Conservation (phyloP, 768 basidiomycete genomes). For the Rhizopogon vesiculosus region DNA sequence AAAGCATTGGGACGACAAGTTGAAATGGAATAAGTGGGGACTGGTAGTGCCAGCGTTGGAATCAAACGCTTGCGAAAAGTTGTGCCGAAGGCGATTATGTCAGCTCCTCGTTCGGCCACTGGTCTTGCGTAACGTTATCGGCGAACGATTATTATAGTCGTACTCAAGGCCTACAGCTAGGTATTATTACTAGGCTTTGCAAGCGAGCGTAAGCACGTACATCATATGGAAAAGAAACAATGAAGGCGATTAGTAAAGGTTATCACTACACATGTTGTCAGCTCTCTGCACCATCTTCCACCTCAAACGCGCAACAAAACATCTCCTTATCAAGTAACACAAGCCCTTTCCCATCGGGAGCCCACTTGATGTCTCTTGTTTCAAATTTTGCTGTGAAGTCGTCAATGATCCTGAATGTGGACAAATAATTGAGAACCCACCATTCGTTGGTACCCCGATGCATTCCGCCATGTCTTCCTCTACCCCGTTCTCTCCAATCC, state of each 20-base stretch:
- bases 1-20: conserved; percentile 42
- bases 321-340: conserved; percentile 69
- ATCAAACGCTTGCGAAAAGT: neutral
- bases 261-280: neutral
- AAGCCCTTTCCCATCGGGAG: conserved; percentile 82
- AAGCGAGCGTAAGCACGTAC: neutral
- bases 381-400: conserved; percentile 58
- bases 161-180: too few relatives aligned
- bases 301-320: conserved; percentile 87
- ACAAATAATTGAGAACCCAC: conserved; percentile 27
- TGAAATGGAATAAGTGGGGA: neutral
- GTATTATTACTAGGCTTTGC: neutral
- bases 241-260: neutral
- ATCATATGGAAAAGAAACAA: neutral
- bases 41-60: neutral
- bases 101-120: conserved; percentile 2
- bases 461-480: conserved; percentile 85
- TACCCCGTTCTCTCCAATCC: conserved; percentile 54
- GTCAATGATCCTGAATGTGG: neutral
- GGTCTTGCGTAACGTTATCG: neutral
- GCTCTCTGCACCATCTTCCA: conserved; percentile 32
- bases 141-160: neutral
- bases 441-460: conserved; percentile 83
- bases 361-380: conserved; percentile 67
- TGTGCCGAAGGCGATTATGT: neutral